Evolutionary conservation across 2,329 filamentous ascomycete genomes (phyloP), one percentile per base, ranked within the genome.

Genomic region (Cladosporium sp.): DNA sequence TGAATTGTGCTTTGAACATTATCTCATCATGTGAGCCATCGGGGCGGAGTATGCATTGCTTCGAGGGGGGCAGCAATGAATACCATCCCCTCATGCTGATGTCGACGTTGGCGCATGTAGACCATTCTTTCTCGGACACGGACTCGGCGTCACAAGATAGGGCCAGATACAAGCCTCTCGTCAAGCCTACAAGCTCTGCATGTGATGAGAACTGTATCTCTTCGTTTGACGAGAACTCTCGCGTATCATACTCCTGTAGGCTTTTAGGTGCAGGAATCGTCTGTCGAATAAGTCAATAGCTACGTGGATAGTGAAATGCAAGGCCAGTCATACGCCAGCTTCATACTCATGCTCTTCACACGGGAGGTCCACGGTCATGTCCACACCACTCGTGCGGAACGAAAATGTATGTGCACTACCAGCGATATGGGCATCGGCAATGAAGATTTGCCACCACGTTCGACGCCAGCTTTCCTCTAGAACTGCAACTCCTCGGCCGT

Each of bases 311-410:
- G 7, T 31, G 16, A 18, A 13, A 11, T 16, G 16, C 32, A 14
- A 19, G 49, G 31, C 9, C 13, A 10, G 14, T 9, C 49, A 9
- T 52, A 52, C 49, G 16, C 49, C 40, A 13, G 49, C 40, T 45
- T 52, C 49, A 38, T 45, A 52, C 37, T 49, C 51, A 28, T 34
- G 22, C 19, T 53, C 51, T 32, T 53, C 51, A 49, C 51, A 53
- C 33, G 51, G 51, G 8, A 53, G 44, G 9, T 49, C 51, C 7
- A 32, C 33, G 3, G 44, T 43, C 19, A 46, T 46, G 33, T 53
- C 51, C 13, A 31, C n/a, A 34, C 44, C 31, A 14, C 28, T n/a
- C 18, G 40, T 48, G 14, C 35, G 35, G 22, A 41, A 37, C 28
- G 28, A 6, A 35, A 48, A 18, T 22, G 35, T 22, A 28, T 48